Conservation (phyloP, 192 early-diverging fungal genomes). For the Coemansia sp. region DNA sequence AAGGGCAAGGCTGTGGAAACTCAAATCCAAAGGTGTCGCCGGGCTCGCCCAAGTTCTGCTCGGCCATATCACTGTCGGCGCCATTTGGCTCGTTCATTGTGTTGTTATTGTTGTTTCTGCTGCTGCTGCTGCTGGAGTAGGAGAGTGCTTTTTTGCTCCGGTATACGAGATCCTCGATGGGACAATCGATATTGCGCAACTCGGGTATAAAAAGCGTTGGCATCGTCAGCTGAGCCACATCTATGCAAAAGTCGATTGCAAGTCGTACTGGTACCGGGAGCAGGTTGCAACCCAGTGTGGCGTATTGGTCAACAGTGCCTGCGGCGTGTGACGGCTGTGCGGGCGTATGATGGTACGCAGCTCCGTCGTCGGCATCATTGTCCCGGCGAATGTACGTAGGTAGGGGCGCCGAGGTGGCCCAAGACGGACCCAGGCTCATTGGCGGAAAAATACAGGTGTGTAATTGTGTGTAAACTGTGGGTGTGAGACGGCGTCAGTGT, state of each 20-base stretch:
- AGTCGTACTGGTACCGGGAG: slow-evolving; percentile 24
- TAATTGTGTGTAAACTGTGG: neutral
- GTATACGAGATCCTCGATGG: slow-evolving; percentile 7
- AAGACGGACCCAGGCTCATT: slow-evolving; percentile 17
- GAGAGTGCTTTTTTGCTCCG: neutral
- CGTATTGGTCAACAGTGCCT: neutral
- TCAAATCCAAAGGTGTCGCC: slow-evolving; percentile 42
- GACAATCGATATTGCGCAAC: slow-evolving; percentile 15
- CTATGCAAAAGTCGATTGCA: slow-evolving; percentile 35
- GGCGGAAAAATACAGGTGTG: slow-evolving; percentile 2
- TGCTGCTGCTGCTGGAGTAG: neutral
- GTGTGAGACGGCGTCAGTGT: neutral
- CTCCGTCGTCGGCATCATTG: neutral
- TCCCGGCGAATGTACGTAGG: neutral
- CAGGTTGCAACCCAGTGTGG: neutral
- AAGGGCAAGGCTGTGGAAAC: slow-evolving; percentile 12
- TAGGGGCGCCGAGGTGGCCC: slow-evolving; percentile 12
- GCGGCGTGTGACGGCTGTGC: neutral
- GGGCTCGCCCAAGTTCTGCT: slow-evolving; percentile 18
- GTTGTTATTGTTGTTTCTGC: neutral
- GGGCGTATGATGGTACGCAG: neutral
- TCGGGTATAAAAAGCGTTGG: slow-evolving; percentile 48
- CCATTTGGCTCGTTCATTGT: neutral
- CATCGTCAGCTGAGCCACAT: slow-evolving; percentile 40
- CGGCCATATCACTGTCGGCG: neutral